phyloP scores from a whole-genome alignment of 768 basidiomycete genomes.

The Tricholomella constricta region DNA sequence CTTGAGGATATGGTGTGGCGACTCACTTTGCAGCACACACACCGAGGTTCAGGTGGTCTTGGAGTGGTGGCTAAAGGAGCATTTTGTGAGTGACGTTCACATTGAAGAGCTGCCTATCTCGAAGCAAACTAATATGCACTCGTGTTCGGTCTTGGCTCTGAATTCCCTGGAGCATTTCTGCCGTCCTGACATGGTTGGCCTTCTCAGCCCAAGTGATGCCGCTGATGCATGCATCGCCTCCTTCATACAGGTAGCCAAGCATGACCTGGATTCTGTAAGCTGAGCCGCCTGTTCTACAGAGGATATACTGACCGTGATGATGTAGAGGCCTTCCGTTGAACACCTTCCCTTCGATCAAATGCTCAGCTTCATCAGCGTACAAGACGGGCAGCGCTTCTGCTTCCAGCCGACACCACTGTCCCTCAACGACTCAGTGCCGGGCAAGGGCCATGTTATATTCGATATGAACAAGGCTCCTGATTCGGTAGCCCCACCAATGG shows the following conservation, averaged over 20 bases:
- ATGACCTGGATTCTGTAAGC: background rate
- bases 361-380: too few species aligned
- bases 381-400: too few species aligned
- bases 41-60: background rate
- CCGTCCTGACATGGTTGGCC: background rate
- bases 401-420: too few species aligned
- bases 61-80: background rate
- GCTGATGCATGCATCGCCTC: background rate
- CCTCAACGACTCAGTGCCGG: too few species aligned
- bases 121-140: background rate
- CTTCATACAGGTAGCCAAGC: background rate
- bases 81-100: background rate
- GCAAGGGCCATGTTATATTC: too few species aligned
- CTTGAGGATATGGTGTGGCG: background rate
- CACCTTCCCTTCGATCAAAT: too few species aligned
- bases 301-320: too few species aligned
- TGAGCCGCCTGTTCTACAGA: background rate
- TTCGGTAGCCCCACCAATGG: background rate
- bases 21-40: background rate
- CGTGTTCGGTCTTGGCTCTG: background rate
- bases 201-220: background rate
- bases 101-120: background rate
- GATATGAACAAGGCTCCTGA: too few species aligned
- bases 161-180: background rate
- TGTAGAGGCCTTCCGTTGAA: too few species aligned